phyloP scores from a whole-genome alignment of 2,329 filamentous ascomycete species.

The Fusarium drepaniforme region DNA sequence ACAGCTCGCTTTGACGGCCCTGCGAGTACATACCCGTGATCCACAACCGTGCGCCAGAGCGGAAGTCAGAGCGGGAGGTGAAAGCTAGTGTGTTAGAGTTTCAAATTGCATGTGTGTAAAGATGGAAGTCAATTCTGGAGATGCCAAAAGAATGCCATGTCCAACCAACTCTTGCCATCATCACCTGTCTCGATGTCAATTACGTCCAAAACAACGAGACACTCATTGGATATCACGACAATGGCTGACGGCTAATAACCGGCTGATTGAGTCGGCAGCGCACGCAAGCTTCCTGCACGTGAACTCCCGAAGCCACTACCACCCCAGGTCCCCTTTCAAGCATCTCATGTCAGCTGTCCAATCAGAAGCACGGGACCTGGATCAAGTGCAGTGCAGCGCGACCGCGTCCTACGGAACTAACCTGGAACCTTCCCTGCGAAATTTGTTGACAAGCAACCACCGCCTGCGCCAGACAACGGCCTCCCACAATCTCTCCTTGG shows the following conservation, averaged over 20 bases:
- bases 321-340: conserved; percentile 41
- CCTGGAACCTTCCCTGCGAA: conserved; percentile 32
- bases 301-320: conserved; percentile 32
- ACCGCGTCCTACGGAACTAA: conserved; percentile 32
- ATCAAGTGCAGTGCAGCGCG: conserved; percentile 34
- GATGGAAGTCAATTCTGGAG: not conserved
- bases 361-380: conserved; percentile 44
- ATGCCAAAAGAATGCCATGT: not conserved
- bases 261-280: conserved; percentile 26
- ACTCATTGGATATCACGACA: conserved; percentile 1
- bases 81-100: not conserved
- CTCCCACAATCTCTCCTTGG: conserved; percentile 5
- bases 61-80: not conserved
- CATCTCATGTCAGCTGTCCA: conserved; percentile 39
- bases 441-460: conserved; percentile 48
- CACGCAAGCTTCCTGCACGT: conserved; percentile 39
- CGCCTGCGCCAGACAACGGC: conserved; percentile 34
- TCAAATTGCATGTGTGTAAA: not conserved
- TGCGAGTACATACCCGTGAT: conserved; percentile 12
- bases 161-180: not conserved
- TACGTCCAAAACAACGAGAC: not conserved
- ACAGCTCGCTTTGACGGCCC: not conserved
- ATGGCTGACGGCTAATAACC: conserved; percentile 40
- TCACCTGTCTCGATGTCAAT: not conserved
- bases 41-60: conserved; percentile 17